phyloP scores from a whole-genome alignment of 768 basidiomycete genomes.

The Cystobasidiopsis lactophilus region DNA sequence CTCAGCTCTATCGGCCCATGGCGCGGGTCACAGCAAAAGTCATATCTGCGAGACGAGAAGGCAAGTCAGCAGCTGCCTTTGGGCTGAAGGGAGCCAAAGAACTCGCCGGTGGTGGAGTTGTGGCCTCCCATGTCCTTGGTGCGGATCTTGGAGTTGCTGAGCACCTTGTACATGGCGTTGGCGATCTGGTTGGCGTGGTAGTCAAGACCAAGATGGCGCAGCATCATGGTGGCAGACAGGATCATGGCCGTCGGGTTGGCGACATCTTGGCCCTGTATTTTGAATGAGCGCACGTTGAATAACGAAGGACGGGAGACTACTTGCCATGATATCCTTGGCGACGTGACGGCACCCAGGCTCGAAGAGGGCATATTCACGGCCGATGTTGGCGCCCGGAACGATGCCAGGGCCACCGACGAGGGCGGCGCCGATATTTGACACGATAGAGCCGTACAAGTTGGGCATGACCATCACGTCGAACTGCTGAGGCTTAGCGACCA shows the following conservation, averaged over 20 bases:
- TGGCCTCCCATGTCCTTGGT: conserved; percentile 89
- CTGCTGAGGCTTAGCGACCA: conserved; percentile 82
- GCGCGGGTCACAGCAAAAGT: not conserved
- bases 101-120: not conserved
- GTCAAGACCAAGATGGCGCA: conserved; percentile 39
- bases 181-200: conserved; percentile 83
- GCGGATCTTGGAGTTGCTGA: conserved; percentile 63
- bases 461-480: conserved; percentile 99
- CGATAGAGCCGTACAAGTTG: conserved; percentile 87
- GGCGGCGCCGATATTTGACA: conserved; percentile 94
- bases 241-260: conserved; percentile 86
- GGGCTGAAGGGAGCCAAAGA: not conserved
- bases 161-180: conserved; percentile 72
- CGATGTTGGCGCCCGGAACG: conserved; percentile 94
- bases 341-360: conserved; percentile 79
- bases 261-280: conserved; percentile 25
- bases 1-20: not conserved
- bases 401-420: conserved; percentile 96
- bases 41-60: not conserved
- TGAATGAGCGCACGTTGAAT: not conserved
- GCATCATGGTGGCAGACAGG: conserved; percentile 52
- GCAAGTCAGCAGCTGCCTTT: not conserved
- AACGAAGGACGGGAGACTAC: not conserved
- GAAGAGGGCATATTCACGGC: conserved; percentile 89
- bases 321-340: conserved; percentile 18